Evolutionary conservation across 352 stramenopile genomes (phyloP), one percentile per base, ranked within the genome.

Genomic region (Stephanocyclus meneghinianus): DNA sequence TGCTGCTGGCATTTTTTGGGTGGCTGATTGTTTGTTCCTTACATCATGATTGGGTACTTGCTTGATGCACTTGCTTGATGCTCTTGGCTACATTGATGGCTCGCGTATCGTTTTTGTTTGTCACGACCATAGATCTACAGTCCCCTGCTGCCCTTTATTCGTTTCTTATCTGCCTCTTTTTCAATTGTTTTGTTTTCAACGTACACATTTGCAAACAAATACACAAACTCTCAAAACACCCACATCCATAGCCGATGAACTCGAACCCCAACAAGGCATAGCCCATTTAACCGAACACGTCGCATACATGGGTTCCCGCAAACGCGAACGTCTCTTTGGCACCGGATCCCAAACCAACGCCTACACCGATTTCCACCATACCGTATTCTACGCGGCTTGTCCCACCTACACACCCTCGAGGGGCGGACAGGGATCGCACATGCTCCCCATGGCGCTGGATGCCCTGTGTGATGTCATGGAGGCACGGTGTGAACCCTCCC

Each of bases 361-460:
- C 0, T 97, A 96, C 72, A 97, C 94, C 44, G 93, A 97, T 76
- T 97, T 96, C 81, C 94, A 97, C 79, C 94, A 97, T 78, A 96
- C 93, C 40, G 94, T 97, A 0, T 97, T 96, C 78, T 97, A 96
- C 78, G 94, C 94, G 0, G 88, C 91, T 18, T 96, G 94, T 84
- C 94, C 94, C n/a, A 80, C 83, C 18, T 56, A 77, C 63, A 84
- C 81, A 13, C 91, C 90, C 4, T 21, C 70, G 0, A 11, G 48
- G 0, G n/a, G 51, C 0, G 78, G 73, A n/a, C 21, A 59, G 44
- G 57, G 32, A 15, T 16, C 47, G 16, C 89, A 84, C 35, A 95
- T 96, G 92, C 85, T 96, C 29, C 92, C 91, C 61, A 94, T 94
- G 85, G 93, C 92, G 13, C 83, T 96, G 15, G 93, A 96, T 81